A percentile compares a stretch with the other conserved stretches of the same genome.
Evolutionary conservation across 2,329 filamentous ascomycete genomes (phyloP).

Genomic region (Trichoderma hamatum): DNA sequence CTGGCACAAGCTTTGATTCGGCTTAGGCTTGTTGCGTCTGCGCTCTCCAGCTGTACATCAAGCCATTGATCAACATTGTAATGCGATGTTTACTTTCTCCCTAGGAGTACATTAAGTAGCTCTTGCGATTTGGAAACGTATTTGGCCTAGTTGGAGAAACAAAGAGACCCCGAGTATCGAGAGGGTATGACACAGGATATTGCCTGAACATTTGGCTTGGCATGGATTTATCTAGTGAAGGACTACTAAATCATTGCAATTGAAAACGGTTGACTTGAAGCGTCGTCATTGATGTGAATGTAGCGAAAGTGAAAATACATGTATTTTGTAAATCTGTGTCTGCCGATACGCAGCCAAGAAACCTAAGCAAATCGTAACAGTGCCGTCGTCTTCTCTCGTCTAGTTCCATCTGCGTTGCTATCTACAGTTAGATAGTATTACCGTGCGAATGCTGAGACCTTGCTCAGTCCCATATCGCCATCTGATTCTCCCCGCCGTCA

Average conservation of each 20-base stretch:
- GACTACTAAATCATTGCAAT: not conserved
- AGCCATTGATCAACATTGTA: not conserved
- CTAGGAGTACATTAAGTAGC: not conserved
- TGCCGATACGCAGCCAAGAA: not conserved
- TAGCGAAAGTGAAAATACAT: not conserved
- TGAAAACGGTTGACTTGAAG: not conserved
- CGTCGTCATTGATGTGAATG: not conserved
- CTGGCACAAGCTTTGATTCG: constrained; percentile 21
- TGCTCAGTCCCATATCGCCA: not conserved
- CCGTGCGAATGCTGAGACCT: not conserved
- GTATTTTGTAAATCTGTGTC: not conserved
- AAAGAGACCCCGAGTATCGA: not conserved
- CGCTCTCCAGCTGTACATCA: not conserved
- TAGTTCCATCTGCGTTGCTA: not conserved
- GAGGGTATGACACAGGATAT: not conserved
- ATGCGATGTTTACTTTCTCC: not conserved
- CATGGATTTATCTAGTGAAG: not conserved
- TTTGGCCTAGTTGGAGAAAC: not conserved
- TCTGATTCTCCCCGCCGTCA: not conserved
- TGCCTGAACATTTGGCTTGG: not conserved
- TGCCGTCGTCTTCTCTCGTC: not conserved
- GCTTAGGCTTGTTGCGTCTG: not conserved
- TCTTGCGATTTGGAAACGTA: constrained; percentile 7
- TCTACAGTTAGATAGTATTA: not conserved
- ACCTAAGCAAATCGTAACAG: no score